phyloP scores from a whole-genome alignment of 1,139 yeast species.

The Kazachstania sp. region DNA sequence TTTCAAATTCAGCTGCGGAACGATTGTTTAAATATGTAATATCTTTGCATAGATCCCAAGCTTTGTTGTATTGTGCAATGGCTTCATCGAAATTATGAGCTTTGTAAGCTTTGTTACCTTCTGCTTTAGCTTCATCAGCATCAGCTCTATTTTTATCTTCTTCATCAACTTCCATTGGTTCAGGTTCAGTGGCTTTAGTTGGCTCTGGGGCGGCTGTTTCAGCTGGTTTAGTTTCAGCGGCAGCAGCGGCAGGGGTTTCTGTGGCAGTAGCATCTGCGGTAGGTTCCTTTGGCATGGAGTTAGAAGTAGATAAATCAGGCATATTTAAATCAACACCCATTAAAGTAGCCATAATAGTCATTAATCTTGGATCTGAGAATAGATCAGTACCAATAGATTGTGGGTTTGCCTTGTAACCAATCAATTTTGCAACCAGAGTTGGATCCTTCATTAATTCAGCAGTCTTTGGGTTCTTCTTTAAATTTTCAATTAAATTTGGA shows the following conservation, averaged over 20 bases:
- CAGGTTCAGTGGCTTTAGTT: constrained; percentile 18
- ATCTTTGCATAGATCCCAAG: constrained; percentile 76
- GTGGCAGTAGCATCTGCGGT: no score
- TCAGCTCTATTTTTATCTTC: constrained; percentile 36
- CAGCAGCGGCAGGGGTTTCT: not conserved
- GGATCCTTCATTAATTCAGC: constrained; percentile 85
- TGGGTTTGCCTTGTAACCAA: constrained; percentile 63
- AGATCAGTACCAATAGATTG: constrained; percentile 53
- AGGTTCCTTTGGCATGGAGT: constrained; percentile 28
- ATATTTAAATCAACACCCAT: constrained; percentile 73
- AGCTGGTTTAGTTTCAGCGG: constrained; percentile 6
- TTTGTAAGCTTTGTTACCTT: constrained; percentile 84
- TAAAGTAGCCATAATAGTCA: constrained; percentile 80
- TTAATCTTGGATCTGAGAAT: constrained; percentile 73
- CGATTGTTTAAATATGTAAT: constrained; percentile 92
- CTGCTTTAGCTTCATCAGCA: constrained; percentile 76
- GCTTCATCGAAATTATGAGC: constrained; percentile 89
- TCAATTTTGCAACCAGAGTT: constrained; percentile 62
- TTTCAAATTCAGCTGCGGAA: constrained; percentile 96
- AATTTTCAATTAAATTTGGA: constrained; percentile 67
- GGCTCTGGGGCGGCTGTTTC: constrained; percentile 18
- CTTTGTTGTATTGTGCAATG: constrained; percentile 72
- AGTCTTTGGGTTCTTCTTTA: constrained; percentile 80
- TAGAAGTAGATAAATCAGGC: constrained; percentile 24
- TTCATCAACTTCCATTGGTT: constrained; percentile 33